Conservation (phyloP, 768 basidiomycete genomes). For the Tylopilus subfusipes region DNA sequence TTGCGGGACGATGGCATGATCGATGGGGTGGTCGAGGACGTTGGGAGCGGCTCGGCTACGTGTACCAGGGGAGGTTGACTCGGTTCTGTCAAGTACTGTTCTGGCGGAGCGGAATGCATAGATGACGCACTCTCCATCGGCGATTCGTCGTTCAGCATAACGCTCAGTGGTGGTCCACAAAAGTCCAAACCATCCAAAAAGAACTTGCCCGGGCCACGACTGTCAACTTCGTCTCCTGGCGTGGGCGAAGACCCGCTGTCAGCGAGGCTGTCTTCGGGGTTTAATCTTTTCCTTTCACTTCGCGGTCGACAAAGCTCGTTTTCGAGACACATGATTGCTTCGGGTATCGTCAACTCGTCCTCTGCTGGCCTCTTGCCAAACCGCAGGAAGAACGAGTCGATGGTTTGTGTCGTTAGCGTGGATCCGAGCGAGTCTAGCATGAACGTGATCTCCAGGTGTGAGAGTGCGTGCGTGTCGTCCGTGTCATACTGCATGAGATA, state of each 20-base stretch:
- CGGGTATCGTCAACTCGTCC: constrained; percentile 74
- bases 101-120: constrained; percentile 10
- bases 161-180: constrained; percentile 46
- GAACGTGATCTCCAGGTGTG: constrained; percentile 82
- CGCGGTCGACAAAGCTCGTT: constrained; percentile 70
- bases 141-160: constrained; percentile 29
- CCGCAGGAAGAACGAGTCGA: constrained; percentile 77
- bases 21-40: constrained; percentile 8
- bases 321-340: constrained; percentile 85
- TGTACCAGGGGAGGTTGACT: constrained; percentile 42
- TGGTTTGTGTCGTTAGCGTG: constrained; percentile 75
- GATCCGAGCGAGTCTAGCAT: constrained; percentile 98
- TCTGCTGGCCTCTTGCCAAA: constrained; percentile 57
- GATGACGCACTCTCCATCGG: constrained; percentile 21
- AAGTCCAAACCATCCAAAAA: constrained; percentile 59
- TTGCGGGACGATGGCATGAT: constrained; percentile 23
- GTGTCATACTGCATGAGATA: constrained; percentile 89
- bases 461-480: constrained; percentile 72
- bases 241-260: constrained; percentile 54
- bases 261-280: constrained; percentile 41
- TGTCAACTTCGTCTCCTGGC: constrained; percentile 39
- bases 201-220: constrained; percentile 35
- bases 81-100: constrained; percentile 42
- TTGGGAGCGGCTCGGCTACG: constrained; percentile 28
- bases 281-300: constrained; percentile 66